These are phyloP conservation scores for Ceratocystis ficicola DNA, from an alignment of 2,329 filamentous ascomycete species.

Conservation along the genomic window DNA sequence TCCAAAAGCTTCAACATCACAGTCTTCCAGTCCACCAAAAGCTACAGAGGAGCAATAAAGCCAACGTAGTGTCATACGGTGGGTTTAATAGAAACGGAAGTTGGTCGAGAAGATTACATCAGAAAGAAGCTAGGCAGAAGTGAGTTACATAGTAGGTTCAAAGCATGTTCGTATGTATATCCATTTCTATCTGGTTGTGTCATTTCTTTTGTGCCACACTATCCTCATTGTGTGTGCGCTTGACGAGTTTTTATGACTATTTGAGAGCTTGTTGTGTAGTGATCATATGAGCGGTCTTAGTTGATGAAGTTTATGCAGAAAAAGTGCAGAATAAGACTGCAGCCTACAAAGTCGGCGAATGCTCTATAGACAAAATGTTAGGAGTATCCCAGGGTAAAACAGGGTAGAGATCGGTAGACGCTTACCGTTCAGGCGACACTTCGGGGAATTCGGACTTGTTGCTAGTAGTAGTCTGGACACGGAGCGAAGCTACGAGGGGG, in stretches of 20 bases:
- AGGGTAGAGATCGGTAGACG: neutral
- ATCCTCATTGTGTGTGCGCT: neutral
- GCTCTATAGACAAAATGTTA: slow-evolving; percentile 45
- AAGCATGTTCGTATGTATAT: slow-evolving; percentile 13
- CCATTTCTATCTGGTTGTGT: slow-evolving; percentile 8
- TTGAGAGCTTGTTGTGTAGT: neutral
- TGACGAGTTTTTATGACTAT: neutral
- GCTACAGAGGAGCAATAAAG: slow-evolving; percentile 4
- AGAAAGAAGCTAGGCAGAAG: neutral
- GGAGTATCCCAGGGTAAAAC: neutral
- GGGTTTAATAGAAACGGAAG: neutral
- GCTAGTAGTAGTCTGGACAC: slow-evolving; percentile 80
- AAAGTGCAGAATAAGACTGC: slow-evolving; percentile 91
- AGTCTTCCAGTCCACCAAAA: slow-evolving; percentile 17
- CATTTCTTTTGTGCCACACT: slow-evolving; percentile 7
- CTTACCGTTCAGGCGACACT: slow-evolving; percentile 69
- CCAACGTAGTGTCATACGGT: neutral
- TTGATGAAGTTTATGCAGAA: slow-evolving; percentile 99
- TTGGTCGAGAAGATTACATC: neutral
- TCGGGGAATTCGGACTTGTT: slow-evolving; percentile 67
- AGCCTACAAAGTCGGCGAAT: slow-evolving; percentile 92
- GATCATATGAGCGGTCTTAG: slow-evolving; percentile 37
- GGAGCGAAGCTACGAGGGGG: slow-evolving; percentile 47
- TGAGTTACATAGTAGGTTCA: neutral
- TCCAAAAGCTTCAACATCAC: slow-evolving; percentile 27